Conservation (phyloP, 345 rosid genomes). For the Psidium guajava region DNA sequence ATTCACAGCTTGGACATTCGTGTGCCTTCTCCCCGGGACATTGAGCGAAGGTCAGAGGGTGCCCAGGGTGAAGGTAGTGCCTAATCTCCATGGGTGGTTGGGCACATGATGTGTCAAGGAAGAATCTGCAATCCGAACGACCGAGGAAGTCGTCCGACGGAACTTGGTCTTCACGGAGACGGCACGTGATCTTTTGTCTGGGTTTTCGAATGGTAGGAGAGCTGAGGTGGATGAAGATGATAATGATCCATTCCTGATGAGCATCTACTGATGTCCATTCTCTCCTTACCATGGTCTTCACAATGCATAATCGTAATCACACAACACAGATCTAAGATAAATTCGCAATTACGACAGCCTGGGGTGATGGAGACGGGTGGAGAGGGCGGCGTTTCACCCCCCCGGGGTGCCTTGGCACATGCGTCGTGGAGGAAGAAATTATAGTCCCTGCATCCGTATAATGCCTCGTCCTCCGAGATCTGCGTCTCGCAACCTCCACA, state of each 20-base stretch:
- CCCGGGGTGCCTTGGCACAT: too few species aligned
- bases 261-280: background rate
- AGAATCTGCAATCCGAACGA: background rate
- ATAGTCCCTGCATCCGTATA: too few species aligned
- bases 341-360: fast-evolving
- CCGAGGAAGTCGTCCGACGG: background rate
- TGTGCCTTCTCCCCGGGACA: fast-evolving
- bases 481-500: too few species aligned
- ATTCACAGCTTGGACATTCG: fast-evolving
- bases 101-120: background rate
- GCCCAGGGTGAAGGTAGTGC: background rate
- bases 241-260: background rate
- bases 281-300: background rate
- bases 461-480: too few species aligned
- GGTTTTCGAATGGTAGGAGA: background rate
- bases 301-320: background rate
- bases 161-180: fast-evolving
- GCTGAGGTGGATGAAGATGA: background rate
- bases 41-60: background rate
- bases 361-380: too few species aligned
- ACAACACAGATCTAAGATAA: background rate
- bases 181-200: fast-evolving
- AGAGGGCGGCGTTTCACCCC: too few species aligned
- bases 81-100: background rate
- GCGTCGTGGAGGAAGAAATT: too few species aligned